A percentile compares a stretch with the other conserved stretches of the same genome.
Evolutionary conservation across 352 stramenopile species (phyloP).

Genomic region (Phytophthora fragariae): DNA sequence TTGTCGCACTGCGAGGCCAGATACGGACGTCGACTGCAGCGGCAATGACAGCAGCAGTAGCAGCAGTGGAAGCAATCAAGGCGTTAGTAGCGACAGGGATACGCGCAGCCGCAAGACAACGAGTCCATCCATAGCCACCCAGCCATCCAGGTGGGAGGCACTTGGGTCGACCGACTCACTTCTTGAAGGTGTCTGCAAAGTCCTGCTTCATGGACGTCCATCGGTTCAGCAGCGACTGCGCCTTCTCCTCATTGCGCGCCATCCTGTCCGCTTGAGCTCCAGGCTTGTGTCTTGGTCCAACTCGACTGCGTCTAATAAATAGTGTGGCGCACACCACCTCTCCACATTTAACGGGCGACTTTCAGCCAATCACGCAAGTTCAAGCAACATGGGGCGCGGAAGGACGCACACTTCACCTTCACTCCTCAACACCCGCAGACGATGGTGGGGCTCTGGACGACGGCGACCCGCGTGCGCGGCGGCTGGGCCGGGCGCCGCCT

Average conservation of each 20-base stretch:
- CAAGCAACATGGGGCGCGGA: slow-evolving; percentile 13
- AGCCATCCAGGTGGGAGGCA: too few species aligned
- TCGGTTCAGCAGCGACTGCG: slow-evolving; percentile 98
- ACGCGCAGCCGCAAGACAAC: slow-evolving; percentile 5
- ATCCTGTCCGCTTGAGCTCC: slow-evolving; percentile 70
- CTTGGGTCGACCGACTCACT: slow-evolving; percentile 37
- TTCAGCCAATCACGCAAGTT: slow-evolving; percentile 23
- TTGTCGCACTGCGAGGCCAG: slow-evolving; percentile 94
- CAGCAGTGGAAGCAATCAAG: not conserved
- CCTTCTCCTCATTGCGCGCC: slow-evolving; percentile 98
- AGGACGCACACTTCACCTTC: slow-evolving; percentile 1
- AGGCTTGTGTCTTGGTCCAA: too few species aligned
- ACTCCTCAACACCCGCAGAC: slow-evolving; percentile 5
- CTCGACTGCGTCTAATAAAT: too few species aligned
- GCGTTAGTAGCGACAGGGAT: too few species aligned
- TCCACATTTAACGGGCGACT: slow-evolving; percentile 1
- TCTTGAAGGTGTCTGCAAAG: slow-evolving; percentile 86
- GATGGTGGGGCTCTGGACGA: slow-evolving; percentile 34
- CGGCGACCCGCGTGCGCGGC: slow-evolving; percentile 2
- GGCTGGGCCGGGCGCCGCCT: slow-evolving; percentile 3
- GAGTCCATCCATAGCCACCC: not conserved
- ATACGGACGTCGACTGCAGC: slow-evolving; percentile 87
- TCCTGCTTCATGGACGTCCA: slow-evolving; percentile 98
- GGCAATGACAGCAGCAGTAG: slow-evolving; percentile 3
- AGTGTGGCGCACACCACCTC: not conserved